Evolutionary conservation across 495 filamentous ascomycete genomes (phyloP), one percentile per base, ranked within the genome.

Genomic region (Xylaria venustula): DNA sequence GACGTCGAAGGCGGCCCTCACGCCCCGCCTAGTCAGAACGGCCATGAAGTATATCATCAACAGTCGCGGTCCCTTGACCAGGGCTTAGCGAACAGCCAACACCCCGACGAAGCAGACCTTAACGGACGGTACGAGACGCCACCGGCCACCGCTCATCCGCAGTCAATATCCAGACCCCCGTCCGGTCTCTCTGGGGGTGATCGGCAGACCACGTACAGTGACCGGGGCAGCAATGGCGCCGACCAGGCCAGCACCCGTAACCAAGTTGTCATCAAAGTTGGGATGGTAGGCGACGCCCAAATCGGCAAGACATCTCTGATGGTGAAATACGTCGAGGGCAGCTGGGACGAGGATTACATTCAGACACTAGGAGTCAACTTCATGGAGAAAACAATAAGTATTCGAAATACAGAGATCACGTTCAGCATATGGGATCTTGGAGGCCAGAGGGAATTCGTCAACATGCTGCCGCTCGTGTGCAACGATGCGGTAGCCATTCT

Each of bases 331-430:
- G 94, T 98, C 37, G 94, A 98, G 76, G 94, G 94, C 23, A 96
- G 91, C 74, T 98, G 95, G 90, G 94, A 98, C 75, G 94, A 98
- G 76, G 94, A 98, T 75, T 98, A 98, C 75, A 98, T 98, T 67
- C 94, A 98, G 77, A 98, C 94, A 25, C 77, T 98, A 49, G 94
- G 93, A 59, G 94, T 98, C 75, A 98, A 98, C 71, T 98, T 98
- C 79, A 98, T 98, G 94, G 94, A 98, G 75, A 98, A 98, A 79
- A 98, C 94, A 11, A 98, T 98, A 71, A 93, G 90, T 57, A 98
- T 98, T 73, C 92, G 94, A 56, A 98, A 98, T 74, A 98, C 94
- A n/a, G 94, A 98, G 73, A 98, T 98, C 68, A 98, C 94, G 34
- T 98, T 98, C 77, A 95, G 90, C 45, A 98, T 98, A 71, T 98